Evolutionary conservation across 768 basidiomycete genomes (phyloP), one percentile per base, ranked within the genome.

Genomic region (Rhodosporidiobolus sp.): DNA sequence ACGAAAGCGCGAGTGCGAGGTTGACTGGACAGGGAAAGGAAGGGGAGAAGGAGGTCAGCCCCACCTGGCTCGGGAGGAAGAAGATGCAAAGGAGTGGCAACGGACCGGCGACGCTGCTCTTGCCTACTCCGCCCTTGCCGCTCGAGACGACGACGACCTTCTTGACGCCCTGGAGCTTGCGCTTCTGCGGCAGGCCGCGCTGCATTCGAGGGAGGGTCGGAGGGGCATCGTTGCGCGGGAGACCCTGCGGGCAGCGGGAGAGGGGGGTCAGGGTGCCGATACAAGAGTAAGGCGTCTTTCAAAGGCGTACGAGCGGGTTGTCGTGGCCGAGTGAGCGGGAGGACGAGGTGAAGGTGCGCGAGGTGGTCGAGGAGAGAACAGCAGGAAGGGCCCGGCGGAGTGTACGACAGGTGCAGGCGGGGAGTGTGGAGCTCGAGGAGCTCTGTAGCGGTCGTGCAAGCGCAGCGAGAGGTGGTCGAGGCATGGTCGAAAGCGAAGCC

Each of bases 61-160:
- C 26, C 43, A 22, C 32, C 38, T 6, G 10, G 26, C 10, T 11
- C 32, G 30, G 43, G 30, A 43, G 26, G 28, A 56, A n/a, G 17
- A 24, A 19, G 17, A 38, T 0, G 7, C 20, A 19, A 24, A 28
- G 19, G 43, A 22, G 7, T 28, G 14, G 38, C 17, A 24, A 69
- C 85, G 50, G 72, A 94, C 93, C 90, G 67, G 94, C 91, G 45
- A 97, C 84, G 0, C 93, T 97, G 72, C 91, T 93, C 82, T 96
- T 98, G 26, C 94, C 94, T 26, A 96, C 94, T 3, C 94, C 94
- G 34, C 95, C 95, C 79, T 97, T 97, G 9, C 93, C 94, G 74
- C 90, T 92, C 14, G 93, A 90, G 0, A 97, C 92, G 4, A 86
- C 89, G 8, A 97, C 79, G 24, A 94, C 87, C 72, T 88, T 88